Base-by-base conservation (phyloP, 495 filamentous ascomycete genomes). In the Penicillium turbatum region DNA sequence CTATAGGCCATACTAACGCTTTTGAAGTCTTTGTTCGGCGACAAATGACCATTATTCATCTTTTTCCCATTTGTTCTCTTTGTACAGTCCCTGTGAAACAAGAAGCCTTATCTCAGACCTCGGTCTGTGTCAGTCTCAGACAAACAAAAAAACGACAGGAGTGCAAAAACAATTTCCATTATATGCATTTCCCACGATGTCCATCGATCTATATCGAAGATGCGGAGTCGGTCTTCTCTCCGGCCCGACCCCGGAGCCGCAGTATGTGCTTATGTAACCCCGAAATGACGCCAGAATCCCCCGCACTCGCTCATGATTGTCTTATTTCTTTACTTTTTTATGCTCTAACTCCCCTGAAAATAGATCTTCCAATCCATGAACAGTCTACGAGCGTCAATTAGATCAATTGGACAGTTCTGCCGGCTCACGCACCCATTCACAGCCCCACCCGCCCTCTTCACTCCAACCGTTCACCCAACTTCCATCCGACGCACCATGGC, bases 401-500 rank as follows among this genome's bases (percentile, higher is more conserved):
- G 55, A 61, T 70, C 72, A 48, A 66, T 70, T 59, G 29, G 51
- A 60, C 51, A 59, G 27, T 54, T 69, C 17, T 65, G 53, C 42
- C 62, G 51, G 32, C 51, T 64, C 43, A 38, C 61, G 16, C 45
- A 41, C 16, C 50, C 57, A 21, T 41, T 53, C 59, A 60, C 59
- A 54, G 31, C 45, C 51, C 46, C 62, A 37, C 46, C 57, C 26
- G 60, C 44, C 44, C 61, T 58, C 17, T 56, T 70, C 42, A 40
- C 42, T 41, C 45, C 50, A 36, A 39, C 60, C 0, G n/a, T 65
- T 37, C 57, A 71, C 19, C 56, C 63, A n/a, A 37, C 50, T 37
- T 59, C 51, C 13, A 24, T 66, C 38, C 64, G 57, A 65, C 74
- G 74, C 61, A 71, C 69, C 41, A 95, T 96, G 91, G 79, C 89